Percentiles rank a stretch among this genome's conserved stretches.
These are phyloP conservation scores for Takakia lepidozioides DNA, from an alignment of 225 moss, liverwort and hornwort genomes.

Conservation along the genomic window DNA sequence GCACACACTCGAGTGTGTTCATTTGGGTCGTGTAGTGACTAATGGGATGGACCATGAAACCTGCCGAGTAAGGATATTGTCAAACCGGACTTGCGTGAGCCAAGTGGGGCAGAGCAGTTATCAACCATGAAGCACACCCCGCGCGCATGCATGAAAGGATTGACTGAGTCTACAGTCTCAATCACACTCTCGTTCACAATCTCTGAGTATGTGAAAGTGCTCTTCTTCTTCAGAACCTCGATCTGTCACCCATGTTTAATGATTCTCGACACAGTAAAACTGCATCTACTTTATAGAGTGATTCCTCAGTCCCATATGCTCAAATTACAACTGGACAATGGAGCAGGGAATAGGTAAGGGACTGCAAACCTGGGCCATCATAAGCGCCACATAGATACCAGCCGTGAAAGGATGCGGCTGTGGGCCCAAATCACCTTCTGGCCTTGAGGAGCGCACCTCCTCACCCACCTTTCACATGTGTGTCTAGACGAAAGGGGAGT, in stretches of 20 bases:
- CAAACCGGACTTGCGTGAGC: conserved; percentile 83
- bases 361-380: conserved; percentile 84
- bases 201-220: conserved; percentile 94
- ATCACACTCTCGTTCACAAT: conserved; percentile 97
- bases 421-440: conserved; percentile 67
- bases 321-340: too few species aligned
- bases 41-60: conserved; percentile 22
- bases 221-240: conserved; percentile 89
- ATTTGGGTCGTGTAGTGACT: too few species aligned
- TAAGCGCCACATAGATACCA: conserved; percentile 86
- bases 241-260: conserved; percentile 46
- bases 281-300: too few species aligned
- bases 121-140: conserved; percentile 98
- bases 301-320: too few species aligned
- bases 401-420: conserved; percentile 97
- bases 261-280: too few species aligned
- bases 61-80: conserved; percentile 92
- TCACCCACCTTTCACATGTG: conserved; percentile 97
- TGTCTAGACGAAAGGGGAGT: conserved; percentile 80
- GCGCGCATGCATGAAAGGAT: conserved; percentile 95
- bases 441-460: conserved; percentile 62
- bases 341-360: not conserved
- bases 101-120: conserved; percentile 94
- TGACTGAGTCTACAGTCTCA: conserved; percentile 92
- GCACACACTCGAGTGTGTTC: too few species aligned